Evolutionary conservation across 2,329 filamentous ascomycete species (phyloP).

Genomic region (Fusarium decemcellulare): DNA sequence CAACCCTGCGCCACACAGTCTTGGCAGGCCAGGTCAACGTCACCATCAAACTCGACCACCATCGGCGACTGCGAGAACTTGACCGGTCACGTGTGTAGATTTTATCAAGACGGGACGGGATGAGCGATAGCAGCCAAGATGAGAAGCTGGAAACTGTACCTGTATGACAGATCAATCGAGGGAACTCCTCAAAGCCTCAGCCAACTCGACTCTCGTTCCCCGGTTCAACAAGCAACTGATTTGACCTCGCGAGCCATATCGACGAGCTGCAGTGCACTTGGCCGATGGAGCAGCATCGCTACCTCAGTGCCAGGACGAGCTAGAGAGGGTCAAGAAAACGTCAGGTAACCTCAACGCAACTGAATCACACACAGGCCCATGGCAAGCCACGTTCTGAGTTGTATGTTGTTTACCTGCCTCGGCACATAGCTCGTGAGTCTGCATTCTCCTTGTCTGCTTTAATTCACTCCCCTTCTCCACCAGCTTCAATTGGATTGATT

Average conservation of each 20-base stretch:
- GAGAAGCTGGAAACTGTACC: neutral
- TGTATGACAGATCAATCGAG: neutral
- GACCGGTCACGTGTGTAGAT: slow-evolving; percentile 30
- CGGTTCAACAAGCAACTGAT: neutral
- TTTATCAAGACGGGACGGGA: slow-evolving; percentile 16
- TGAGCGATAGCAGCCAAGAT: slow-evolving; percentile 31
- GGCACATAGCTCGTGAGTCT: neutral
- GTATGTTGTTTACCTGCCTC: neutral
- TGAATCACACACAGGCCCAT: neutral
- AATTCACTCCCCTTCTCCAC: slow-evolving; percentile 1
- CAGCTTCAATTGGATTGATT: neutral
- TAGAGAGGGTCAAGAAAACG: neutral
- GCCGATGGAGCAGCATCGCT: neutral
- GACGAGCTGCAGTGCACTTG: neutral
- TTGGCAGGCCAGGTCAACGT: slow-evolving; percentile 20
- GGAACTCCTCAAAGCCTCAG: neutral
- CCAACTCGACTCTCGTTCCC: neutral
- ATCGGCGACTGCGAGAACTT: neutral
- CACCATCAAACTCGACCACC: slow-evolving; percentile 6
- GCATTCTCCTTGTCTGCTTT: neutral
- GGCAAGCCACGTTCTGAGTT: neutral
- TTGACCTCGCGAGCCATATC: neutral
- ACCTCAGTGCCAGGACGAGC: neutral
- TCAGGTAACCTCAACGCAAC: neutral
- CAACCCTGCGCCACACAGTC: slow-evolving; percentile 11